Conservation (phyloP, 805 yeast genomes). For the Saccharomycopsis fibuligera region DNA sequence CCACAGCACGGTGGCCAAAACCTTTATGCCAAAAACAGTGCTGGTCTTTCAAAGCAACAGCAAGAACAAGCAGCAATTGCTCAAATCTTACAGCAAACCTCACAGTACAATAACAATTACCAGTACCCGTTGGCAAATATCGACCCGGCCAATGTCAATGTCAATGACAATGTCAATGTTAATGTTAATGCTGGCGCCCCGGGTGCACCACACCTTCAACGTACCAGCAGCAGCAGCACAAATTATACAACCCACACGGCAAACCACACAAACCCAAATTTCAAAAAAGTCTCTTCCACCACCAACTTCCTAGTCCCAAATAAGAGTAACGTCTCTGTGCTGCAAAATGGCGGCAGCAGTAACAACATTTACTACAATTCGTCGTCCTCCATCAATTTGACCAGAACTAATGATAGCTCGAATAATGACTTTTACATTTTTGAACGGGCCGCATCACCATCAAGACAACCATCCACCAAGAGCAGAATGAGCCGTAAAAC, state of each 20-base stretch:
- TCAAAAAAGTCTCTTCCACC: no score
- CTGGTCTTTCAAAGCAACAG: no score
- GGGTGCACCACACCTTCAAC: not conserved
- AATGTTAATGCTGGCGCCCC: not conserved
- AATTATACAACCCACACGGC: no score
- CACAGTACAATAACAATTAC: no score
- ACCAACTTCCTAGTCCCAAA: conserved; percentile 3
- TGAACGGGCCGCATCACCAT: conserved; percentile 5
- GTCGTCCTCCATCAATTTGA: conserved; percentile 8
- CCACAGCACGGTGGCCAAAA: not conserved
- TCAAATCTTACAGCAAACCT: no score
- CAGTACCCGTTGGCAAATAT: not conserved
- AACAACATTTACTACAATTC: conserved; percentile 1
- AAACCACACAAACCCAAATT: no score
- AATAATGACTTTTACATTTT: not conserved
- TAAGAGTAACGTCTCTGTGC: conserved; percentile 12
- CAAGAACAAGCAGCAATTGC: no score
- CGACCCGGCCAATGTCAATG: no score
- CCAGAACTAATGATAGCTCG: not conserved
- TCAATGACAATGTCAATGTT: not conserved
- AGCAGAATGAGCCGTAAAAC: conserved; percentile 5
- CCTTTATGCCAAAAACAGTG: no score
- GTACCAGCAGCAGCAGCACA: no score
- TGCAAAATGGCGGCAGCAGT: not conserved
- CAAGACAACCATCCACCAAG: conserved; percentile 12